phyloP scores from a whole-genome alignment of 1,284 basidiomycete genomes.

The Naganishia liquefaciens region DNA sequence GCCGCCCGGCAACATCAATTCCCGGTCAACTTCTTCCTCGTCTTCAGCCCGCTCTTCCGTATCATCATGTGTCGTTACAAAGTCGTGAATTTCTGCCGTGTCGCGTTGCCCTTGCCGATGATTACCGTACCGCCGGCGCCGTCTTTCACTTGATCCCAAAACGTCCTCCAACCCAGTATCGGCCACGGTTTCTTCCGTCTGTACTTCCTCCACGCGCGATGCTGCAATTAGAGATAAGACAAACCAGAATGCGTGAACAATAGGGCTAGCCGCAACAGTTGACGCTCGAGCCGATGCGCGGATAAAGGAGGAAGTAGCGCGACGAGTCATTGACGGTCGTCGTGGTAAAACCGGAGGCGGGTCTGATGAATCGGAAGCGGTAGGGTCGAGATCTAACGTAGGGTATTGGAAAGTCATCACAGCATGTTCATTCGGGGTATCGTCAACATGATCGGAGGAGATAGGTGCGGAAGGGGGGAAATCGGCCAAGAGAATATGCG shows the following conservation, averaged over 20 bases:
- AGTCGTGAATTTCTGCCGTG: slow-evolving; percentile 5
- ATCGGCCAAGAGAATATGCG: slow-evolving; percentile 5
- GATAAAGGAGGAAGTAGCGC: slow-evolving; percentile 23
- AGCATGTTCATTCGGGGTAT: background rate
- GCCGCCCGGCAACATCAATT: slow-evolving; percentile 19
- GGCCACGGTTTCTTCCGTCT: background rate
- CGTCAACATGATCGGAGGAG: slow-evolving; percentile 7
- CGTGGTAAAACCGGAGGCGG: background rate
- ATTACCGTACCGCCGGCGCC: slow-evolving; percentile 6
- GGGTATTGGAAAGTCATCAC: slow-evolving; percentile 22
- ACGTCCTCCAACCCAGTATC: slow-evolving; percentile 23
- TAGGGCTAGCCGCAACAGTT: slow-evolving; percentile 13
- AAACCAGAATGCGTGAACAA: slow-evolving; percentile 23
- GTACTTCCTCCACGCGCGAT: background rate
- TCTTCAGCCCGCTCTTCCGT: background rate
- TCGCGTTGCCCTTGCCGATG: slow-evolving; percentile 8
- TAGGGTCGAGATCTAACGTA: slow-evolving; percentile 17
- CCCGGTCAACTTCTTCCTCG: slow-evolving; percentile 10
- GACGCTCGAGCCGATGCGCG: slow-evolving; percentile 24
- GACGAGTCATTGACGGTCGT: slow-evolving; percentile 23
- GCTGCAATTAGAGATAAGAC: slow-evolving; percentile 18
- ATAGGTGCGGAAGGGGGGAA: slow-evolving; percentile 4
- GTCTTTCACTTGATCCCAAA: slow-evolving; percentile 13
- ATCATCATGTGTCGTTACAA: slow-evolving; percentile 13
- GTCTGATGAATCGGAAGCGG: background rate